phyloP scores from a whole-genome alignment of 345 rosid genomes.

The Corchorus capsularis region DNA sequence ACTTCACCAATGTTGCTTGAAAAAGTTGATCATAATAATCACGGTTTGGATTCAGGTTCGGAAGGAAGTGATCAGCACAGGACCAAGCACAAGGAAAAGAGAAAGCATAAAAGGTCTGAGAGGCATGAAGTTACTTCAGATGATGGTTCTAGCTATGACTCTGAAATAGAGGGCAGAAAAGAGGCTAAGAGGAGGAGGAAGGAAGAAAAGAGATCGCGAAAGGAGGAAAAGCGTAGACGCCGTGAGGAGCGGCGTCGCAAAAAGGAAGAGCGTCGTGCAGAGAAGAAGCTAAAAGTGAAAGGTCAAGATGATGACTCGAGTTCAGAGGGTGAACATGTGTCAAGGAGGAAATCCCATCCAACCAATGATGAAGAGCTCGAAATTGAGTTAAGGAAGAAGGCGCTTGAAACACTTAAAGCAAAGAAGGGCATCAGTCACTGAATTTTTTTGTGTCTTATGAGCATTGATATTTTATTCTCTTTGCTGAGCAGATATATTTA shows the following conservation, averaged over 20 bases:
- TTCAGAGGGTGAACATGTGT: conserved; percentile 52
- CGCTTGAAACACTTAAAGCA: conserved; percentile 90
- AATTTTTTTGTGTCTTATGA: conserved; percentile 31
- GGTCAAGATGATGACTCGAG: conserved; percentile 38
- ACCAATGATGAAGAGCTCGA: conserved; percentile 68
- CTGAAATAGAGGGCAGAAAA: conserved; percentile 77
- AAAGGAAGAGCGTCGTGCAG: conserved; percentile 75
- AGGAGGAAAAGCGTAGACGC: conserved; percentile 81
- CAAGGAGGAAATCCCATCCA: conserved; percentile 31
- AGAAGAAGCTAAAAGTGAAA: conserved; percentile 70
- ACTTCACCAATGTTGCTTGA: conserved; percentile 32
- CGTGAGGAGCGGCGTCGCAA: conserved; percentile 75
- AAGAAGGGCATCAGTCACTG: conserved; percentile 75
- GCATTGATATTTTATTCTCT: conserved; percentile 25
- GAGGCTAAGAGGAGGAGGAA: conserved; percentile 84
- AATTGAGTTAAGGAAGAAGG: conserved; percentile 90
- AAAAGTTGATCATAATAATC: conserved; percentile 43
- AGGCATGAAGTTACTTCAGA: conserved; percentile 60
- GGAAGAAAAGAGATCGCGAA: conserved; percentile 80
- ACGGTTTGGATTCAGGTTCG: conserved; percentile 50
- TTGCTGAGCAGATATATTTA: conserved; percentile 29
- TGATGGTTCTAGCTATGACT: conserved; percentile 56
- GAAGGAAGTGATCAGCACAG: conserved; percentile 49
- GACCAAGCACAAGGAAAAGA: conserved; percentile 51
- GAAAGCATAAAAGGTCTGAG: conserved; percentile 61